Percentiles rank a stretch among this genome's conserved stretches.
These are phyloP conservation scores for Cupressus sempervirens DNA, from an alignment of 75 land plant genomes.

Conservation along the genomic window DNA sequence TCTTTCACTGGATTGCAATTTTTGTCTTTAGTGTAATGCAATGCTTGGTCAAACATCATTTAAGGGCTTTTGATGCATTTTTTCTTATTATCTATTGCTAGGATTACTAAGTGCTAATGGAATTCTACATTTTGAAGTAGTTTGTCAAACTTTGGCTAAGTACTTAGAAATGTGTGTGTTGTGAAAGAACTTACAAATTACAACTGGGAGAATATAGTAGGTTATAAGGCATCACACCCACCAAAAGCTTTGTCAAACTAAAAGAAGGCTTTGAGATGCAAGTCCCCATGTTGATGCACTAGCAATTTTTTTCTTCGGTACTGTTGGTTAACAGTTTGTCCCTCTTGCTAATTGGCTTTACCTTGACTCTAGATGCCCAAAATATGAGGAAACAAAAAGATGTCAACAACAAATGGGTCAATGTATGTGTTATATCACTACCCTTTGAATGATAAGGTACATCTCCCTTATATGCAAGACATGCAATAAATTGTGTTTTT, in stretches of 20 bases:
- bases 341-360: too few relatives aligned
- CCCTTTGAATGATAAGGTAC: too few relatives aligned
- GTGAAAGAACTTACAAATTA: neutral
- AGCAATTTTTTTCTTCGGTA: too few relatives aligned
- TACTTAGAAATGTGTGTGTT: neutral
- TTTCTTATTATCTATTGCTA: neutral
- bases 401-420: too few relatives aligned
- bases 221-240: neutral
- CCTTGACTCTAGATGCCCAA: too few relatives aligned
- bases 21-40: neutral
- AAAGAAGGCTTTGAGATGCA: neutral
- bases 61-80: too few relatives aligned
- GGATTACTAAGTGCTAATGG: neutral
- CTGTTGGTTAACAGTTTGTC: too few relatives aligned
- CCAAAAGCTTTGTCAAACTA: neutral
- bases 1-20: neutral
- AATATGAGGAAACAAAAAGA: too few relatives aligned
- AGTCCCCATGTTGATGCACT: neutral
- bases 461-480: too few relatives aligned
- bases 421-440: too few relatives aligned
- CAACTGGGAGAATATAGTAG: neutral
- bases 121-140: neutral
- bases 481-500: too few relatives aligned
- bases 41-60: neutral
- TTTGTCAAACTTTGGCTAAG: neutral